Evolutionary conservation across 306 rosid genomes (phyloP).

Genomic region (Neltuma alba): DNA sequence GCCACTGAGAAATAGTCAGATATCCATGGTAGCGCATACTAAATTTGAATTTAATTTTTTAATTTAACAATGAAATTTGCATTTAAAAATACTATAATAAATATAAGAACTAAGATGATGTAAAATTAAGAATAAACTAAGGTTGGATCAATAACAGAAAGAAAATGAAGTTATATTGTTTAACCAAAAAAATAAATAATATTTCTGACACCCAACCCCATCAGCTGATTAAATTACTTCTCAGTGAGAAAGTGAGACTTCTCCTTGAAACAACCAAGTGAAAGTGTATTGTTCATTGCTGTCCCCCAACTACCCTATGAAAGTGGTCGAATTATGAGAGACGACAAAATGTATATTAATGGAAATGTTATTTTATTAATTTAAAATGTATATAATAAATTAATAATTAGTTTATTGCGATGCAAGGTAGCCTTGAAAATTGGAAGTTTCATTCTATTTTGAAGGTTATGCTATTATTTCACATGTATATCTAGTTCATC

Average conservation of each 20-base stretch:
- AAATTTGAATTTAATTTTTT: not conserved
- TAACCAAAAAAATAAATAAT: not conserved
- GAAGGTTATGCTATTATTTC: not conserved
- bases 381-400: not conserved
- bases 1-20: not conserved
- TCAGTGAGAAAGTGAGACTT: not conserved
- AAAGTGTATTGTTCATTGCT: not conserved
- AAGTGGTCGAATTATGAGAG: not conserved
- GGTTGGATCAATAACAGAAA: no score
- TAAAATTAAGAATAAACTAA: no score
- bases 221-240: not conserved
- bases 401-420: not conserved
- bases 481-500: not conserved
- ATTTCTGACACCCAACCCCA: not conserved
- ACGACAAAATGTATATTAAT: not conserved
- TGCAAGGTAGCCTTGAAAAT: not conserved
- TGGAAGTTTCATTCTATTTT: not conserved
- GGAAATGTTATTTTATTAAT: not conserved
- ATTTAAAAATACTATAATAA: not conserved
- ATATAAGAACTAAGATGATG: not conserved
- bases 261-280: not conserved
- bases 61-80: not conserved
- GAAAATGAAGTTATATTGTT: not conserved
- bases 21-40: not conserved
- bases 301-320: not conserved